These are phyloP conservation scores for Trichoderma harzianum DNA, from an alignment of 2,329 filamentous ascomycete species.

Conservation along the genomic window DNA sequence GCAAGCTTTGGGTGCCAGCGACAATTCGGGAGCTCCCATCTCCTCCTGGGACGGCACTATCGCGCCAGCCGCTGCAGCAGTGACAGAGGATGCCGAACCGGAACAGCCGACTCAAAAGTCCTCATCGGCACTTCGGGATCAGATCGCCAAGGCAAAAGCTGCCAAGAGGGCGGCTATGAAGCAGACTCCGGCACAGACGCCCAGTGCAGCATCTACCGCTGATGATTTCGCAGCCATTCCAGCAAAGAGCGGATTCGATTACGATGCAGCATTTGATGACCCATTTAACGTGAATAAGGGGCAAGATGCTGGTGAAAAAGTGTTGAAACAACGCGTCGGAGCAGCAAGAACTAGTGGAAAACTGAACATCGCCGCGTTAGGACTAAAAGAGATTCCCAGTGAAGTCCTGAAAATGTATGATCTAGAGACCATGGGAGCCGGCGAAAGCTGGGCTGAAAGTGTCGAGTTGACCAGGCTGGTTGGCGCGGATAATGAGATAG, in stretches of 20 bases:
- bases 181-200: conserved; percentile 27
- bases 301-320: conserved; percentile 58
- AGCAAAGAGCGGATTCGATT: conserved; percentile 43
- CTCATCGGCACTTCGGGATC: conserved; percentile 77
- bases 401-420: conserved; percentile 92
- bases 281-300: conserved; percentile 67
- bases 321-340: conserved; percentile 70
- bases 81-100: background rate
- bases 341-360: conserved; percentile 73
- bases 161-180: conserved; percentile 59
- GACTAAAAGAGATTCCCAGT: conserved; percentile 71
- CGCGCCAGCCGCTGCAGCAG: conserved; percentile 24
- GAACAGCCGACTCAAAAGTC: conserved; percentile 53
- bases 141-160: conserved; percentile 89
- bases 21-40: conserved; percentile 6
- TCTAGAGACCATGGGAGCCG: conserved; percentile 61
- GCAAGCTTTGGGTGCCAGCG: conserved; percentile 34
- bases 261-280: conserved; percentile 54
- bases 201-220: background rate
- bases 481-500: conserved; percentile 85
- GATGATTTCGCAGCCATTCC: conserved; percentile 41
- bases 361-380: conserved; percentile 84
- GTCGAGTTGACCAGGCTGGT: conserved; percentile 83
- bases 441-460: conserved; percentile 81
- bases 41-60: conserved; percentile 33